Base-by-base conservation (phyloP, 345 rosid species). In the Sonneratia caseolaris region DNA sequence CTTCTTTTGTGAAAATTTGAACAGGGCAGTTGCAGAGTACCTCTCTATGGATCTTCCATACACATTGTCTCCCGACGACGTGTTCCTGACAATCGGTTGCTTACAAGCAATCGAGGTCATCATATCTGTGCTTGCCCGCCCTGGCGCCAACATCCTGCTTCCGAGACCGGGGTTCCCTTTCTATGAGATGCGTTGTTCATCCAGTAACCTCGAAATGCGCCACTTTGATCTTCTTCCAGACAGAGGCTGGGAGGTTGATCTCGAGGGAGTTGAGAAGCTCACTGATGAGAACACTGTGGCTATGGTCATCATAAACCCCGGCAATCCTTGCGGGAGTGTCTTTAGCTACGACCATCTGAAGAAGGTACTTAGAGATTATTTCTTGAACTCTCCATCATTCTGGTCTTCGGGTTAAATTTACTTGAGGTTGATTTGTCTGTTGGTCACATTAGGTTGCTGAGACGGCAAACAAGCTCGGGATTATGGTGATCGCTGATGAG, bases 291-390 rank as follows among this genome's bases (percentile, higher is more conserved):
- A 77, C 56, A 84, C 81, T 0, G 71, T 64, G 35, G 83, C 83
- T 1, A 53, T 79, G 40, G 77, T 79, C 10, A 19, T 81, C 7
- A 71, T 83, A 8, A 89, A 79, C 77, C 90, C 85, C 0, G 76
- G 87, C 9, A 89, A 85, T 74, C 91, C 90, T 1, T 79, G 84
- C 71, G 91, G 88, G 65, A 85, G 72, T 72, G 88, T 89, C 51
- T 85, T 64, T 56, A 47, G 75, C 0, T 71, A 76, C 53, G 53
- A 81, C 11, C 95, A 87, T 79, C 55, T 87, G 62, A 71, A 82
- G 47, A 74, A 78, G 82, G 91, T 78, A 10, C 1, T n/a, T 27
- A n/a, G 32, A 27, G 32, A 27, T 27, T 27, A 15, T 12, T 16
- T 45, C 45, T 18, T 6, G 32, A 12, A 40, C 43, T 40, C 43